Evolutionary conservation across 73 alveolate genomes (phyloP), one percentile per base, ranked within the genome.

Genomic region (Paramecium pentaurelia): DNA sequence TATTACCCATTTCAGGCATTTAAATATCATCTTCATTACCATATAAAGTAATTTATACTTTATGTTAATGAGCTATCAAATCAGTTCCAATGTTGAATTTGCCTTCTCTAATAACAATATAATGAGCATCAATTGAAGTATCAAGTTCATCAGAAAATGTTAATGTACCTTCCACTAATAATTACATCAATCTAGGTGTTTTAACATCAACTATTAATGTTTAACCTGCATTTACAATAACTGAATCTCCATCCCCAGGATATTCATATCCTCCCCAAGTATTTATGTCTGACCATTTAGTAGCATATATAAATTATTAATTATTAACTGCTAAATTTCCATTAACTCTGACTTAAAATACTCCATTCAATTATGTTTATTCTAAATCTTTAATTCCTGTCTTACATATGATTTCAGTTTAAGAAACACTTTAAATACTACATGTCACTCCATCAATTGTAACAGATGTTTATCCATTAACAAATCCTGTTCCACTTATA

Each of bases 211-310:
- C 95, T 8, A 96, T 71, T 27, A 96, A 88, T 30, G 94, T 88
- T 37, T 70, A 64, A 11, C 98, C 98, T 5, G 49, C 44, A 32
- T 95, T 95, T 25, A 96, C 91, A 42, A 70, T 71, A 1, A 96
- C 93, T 30, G 95, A 58, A 28, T 96, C 98, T 1, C 97, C 97
- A 60, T 88, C 95, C 2, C 92, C 71, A 18, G 98, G 98, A 20
- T 93, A 88, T 58, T 95, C 95, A 71, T 95, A 97, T 22, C 95
- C 95, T n/a, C 98, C 98, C 98, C 98, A 96, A 45, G 98, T 96
- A 16, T 86, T 54, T 8, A 80, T 40, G 16, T 80, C 94, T 9
- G 97, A 93, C 97, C 97, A 96, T 8, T 32, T 40, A 58, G 84
- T 77, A 30, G 92, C 97, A 71, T 96, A 96, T 7, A 80, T 85